Percentiles rank a stretch among this genome's conserved stretches.
These are phyloP conservation scores for Aureobasidium sp. DNA, from an alignment of 2,329 filamentous ascomycete genomes.

Conservation along the genomic window DNA sequence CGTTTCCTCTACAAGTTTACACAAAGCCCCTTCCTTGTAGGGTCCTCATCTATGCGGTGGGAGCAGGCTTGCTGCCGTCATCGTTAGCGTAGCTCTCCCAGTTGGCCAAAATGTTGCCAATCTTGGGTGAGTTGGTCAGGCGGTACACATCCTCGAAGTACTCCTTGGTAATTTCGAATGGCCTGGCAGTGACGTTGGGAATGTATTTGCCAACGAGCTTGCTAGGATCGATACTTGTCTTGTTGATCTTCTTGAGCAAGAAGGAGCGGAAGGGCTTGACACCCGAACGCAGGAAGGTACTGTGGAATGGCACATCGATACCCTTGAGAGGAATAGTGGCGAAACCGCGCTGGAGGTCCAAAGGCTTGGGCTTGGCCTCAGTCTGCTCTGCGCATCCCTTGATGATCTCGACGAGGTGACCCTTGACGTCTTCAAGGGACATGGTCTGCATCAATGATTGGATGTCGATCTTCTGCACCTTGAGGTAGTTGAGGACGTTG, in stretches of 20 bases:
- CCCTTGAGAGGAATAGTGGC: slow-evolving; percentile 94
- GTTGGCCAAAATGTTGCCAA: slow-evolving; percentile 76
- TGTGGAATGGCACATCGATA: slow-evolving; percentile 99
- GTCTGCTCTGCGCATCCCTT: slow-evolving; percentile 80
- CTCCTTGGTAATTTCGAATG: slow-evolving; percentile 93
- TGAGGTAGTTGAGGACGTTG: slow-evolving; percentile 88
- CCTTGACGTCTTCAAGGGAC: slow-evolving; percentile 85
- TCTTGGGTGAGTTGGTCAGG: slow-evolving; percentile 74
- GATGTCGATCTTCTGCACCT: slow-evolving; percentile 95
- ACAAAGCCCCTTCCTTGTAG: neutral
- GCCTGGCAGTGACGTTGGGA: slow-evolving; percentile 93
- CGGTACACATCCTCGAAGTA: slow-evolving; percentile 99
- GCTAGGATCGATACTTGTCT: slow-evolving; percentile 93
- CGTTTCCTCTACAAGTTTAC: slow-evolving; percentile 10
- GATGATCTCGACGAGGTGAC: slow-evolving; percentile 85
- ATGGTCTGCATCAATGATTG: slow-evolving; percentile 82
- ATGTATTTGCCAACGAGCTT: slow-evolving; percentile 99
- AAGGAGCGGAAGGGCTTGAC: slow-evolving; percentile 99
- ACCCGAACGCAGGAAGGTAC: slow-evolving; percentile 92
- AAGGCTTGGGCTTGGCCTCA: slow-evolving; percentile 75
- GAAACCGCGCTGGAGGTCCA: slow-evolving; percentile 89
- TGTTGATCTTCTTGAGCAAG: slow-evolving; percentile 99
- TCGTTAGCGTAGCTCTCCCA: slow-evolving; percentile 47
- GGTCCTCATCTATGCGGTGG: slow-evolving; percentile 1
- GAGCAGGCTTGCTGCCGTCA: slow-evolving; percentile 12